These are phyloP conservation scores for Eucalyptus marginata DNA, from an alignment of 345 rosid genomes.

Conservation along the genomic window DNA sequence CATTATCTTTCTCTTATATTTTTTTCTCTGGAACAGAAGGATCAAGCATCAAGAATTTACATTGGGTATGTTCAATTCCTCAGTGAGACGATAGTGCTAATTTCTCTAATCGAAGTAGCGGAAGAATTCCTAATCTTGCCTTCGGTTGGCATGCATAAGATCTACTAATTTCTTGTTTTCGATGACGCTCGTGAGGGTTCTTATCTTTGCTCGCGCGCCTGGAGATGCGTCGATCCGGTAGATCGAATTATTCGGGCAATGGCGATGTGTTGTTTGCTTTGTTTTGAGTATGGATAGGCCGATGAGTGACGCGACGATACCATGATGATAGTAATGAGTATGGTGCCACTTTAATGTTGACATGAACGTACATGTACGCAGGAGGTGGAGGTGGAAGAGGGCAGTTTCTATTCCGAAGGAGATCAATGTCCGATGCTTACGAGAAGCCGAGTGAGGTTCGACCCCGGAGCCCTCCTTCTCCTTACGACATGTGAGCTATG, in stretches of 20 bases:
- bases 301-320: not conserved
- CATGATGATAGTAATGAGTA: not conserved
- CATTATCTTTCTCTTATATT: not conserved
- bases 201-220: not conserved
- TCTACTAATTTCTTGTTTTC: not conserved
- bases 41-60: not conserved
- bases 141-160: not conserved
- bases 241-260: not conserved
- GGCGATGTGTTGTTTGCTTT: not conserved
- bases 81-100: not conserved
- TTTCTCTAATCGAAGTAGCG: not conserved
- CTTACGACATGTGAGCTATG: constrained; percentile 70
- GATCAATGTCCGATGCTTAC: constrained; percentile 63
- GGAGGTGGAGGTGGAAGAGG: constrained; percentile 61
- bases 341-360: not conserved
- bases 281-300: not conserved
- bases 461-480: constrained; percentile 25
- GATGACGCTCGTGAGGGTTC: not conserved
- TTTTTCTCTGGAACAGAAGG: not conserved
- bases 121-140: not conserved
- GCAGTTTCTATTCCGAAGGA: constrained; percentile 59
- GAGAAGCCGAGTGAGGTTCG: constrained; percentile 60
- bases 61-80: not conserved
- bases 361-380: not conserved
- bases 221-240: not conserved